Evolutionary conservation across 2,329 filamentous ascomycete genomes (phyloP).

Genomic region (Trichoderma afroharzianum): DNA sequence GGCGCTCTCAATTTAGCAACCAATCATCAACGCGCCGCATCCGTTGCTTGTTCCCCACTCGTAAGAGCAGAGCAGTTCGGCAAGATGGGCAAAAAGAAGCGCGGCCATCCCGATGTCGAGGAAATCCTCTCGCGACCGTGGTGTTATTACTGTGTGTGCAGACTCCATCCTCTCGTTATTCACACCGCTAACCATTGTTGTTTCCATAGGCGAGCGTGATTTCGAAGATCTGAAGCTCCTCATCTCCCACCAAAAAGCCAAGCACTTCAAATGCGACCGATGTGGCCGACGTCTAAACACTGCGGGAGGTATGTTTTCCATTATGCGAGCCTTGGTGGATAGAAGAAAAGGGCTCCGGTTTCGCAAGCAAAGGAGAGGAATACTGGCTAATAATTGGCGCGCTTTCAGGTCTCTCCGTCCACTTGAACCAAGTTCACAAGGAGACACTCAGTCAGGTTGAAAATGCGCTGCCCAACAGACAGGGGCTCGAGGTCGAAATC

Average conservation of each 20-base stretch:
- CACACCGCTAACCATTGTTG: slow-evolving; percentile 24
- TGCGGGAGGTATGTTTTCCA: slow-evolving; percentile 68
- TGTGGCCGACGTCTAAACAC: slow-evolving; percentile 89
- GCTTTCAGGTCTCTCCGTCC: slow-evolving; percentile 78
- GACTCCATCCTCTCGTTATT: background rate
- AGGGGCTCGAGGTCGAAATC: slow-evolving; percentile 87
- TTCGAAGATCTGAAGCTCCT: slow-evolving; percentile 97
- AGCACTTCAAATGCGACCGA: slow-evolving; percentile 96
- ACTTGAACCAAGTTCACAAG: slow-evolving; percentile 99
- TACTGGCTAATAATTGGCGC: slow-evolving; percentile 3
- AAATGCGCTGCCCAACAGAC: slow-evolving; percentile 83
- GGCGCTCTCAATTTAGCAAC: background rate
- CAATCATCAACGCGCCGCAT: too few relatives aligned
- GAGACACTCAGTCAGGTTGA: slow-evolving; percentile 83
- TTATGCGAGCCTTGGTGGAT: background rate
- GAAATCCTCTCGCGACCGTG: slow-evolving; percentile 83
- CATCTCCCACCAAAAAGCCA: slow-evolving; percentile 97
- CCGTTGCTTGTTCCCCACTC: background rate
- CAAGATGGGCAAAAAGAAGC: slow-evolving; percentile 84
- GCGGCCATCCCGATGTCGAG: slow-evolving; percentile 79
- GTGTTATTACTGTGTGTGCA: slow-evolving; percentile 85
- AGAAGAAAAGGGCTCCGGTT: too few relatives aligned
- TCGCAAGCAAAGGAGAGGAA: background rate
- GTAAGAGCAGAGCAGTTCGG: background rate
- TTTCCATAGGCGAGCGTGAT: slow-evolving; percentile 70